Percentiles rank a stretch among this genome's conserved stretches.
Evolutionary conservation across 139 green algal species (phyloP).

Genomic region (Mychonastes homosphaera): DNA sequence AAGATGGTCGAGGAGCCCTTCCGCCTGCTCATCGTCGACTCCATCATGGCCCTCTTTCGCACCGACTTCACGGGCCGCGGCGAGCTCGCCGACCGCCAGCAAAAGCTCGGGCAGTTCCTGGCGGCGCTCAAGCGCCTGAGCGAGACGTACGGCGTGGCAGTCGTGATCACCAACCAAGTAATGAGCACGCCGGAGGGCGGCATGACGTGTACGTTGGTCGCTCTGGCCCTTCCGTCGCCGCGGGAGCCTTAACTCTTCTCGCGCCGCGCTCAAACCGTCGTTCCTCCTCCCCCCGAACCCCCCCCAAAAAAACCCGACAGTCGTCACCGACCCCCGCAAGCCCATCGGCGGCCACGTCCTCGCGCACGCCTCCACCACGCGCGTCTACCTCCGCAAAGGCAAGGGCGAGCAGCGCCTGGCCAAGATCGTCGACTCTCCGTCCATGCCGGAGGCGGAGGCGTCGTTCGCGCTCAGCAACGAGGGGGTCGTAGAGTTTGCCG

Average conservation of each 20-base stretch:
- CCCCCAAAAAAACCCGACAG: no score
- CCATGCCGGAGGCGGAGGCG: conserved; percentile 55
- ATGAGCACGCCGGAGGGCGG: no score
- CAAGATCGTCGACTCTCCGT: conserved; percentile 59
- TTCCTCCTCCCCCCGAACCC: no score
- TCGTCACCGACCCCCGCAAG: conserved; percentile 82
- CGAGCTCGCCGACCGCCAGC: conserved; percentile 86
- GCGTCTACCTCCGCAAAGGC: conserved; percentile 64
- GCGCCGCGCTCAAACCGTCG: no score
- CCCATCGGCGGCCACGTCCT: conserved; percentile 54
- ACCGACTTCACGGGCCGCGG: conserved; percentile 80
- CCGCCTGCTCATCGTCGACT: conserved; percentile 80
- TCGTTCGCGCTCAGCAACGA: conserved; percentile 40
- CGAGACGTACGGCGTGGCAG: conserved; percentile 83
- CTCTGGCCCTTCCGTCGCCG: not conserved
- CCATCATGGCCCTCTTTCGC: conserved; percentile 66
- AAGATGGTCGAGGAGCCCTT: conserved; percentile 67
- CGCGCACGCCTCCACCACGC: conserved; percentile 66
- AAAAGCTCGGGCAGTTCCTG: conserved; percentile 70
- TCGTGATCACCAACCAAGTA: conserved; percentile 88
- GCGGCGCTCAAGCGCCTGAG: conserved; percentile 56
- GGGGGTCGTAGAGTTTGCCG: conserved; percentile 29
- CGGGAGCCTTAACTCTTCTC: not conserved
- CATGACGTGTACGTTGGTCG: not conserved
- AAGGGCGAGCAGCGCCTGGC: conserved; percentile 77